Percentiles rank a stretch among this genome's conserved stretches.
These are phyloP conservation scores for Fusarium transvaalense DNA, from an alignment of 2,329 filamentous ascomycete genomes.

Conservation along the genomic window DNA sequence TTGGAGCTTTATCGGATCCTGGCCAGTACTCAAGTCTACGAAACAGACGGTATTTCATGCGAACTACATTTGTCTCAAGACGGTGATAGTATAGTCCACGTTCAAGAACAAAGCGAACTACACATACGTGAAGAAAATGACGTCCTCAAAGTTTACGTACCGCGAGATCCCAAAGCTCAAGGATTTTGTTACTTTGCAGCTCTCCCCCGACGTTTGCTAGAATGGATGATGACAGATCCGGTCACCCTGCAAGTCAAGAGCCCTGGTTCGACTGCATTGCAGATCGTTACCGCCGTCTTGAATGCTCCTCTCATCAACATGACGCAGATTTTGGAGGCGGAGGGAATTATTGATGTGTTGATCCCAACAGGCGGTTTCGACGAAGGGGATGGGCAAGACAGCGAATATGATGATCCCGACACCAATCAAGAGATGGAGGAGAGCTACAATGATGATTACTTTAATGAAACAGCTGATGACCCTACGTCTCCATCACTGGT, in stretches of 20 bases:
- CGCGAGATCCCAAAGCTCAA: conserved; percentile 45
- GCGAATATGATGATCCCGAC: not conserved
- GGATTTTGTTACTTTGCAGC: conserved; percentile 47
- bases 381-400: not conserved
- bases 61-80: conserved; percentile 48
- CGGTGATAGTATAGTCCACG: conserved; percentile 28
- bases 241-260: conserved; percentile 13
- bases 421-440: not conserved
- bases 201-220: conserved; percentile 48
- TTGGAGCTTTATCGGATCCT: conserved; percentile 30
- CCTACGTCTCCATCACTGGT: not conserved
- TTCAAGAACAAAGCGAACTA: conserved; percentile 39
- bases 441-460: not conserved
- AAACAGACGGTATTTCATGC: conserved; percentile 51
- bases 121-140: conserved; percentile 49
- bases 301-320: conserved; percentile 38
- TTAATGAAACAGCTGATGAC: not conserved
- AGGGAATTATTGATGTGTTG: conserved; percentile 37
- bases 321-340: conserved; percentile 33
- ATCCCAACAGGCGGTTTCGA: conserved; percentile 3
- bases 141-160: conserved; percentile 51
- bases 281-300: conserved; percentile 28
- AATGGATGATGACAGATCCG: conserved; percentile 54
- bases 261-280: conserved; percentile 7
- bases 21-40: conserved; percentile 40